Evolutionary conservation across 2,329 filamentous ascomycete genomes (phyloP), one percentile per base, ranked within the genome.

Genomic region (Alternaria sp.): DNA sequence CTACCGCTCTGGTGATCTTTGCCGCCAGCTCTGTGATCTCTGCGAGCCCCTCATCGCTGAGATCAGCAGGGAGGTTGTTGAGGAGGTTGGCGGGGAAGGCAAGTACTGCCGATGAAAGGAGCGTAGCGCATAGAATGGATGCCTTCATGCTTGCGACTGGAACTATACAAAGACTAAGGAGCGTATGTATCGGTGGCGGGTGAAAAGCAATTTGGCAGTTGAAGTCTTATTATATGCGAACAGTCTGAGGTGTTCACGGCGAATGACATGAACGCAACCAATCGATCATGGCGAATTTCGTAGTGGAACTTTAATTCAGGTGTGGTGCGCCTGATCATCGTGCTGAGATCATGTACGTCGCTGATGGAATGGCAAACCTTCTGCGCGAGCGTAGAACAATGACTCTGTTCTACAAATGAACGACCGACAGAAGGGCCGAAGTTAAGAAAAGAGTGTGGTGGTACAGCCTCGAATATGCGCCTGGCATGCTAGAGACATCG

Each of bases 331-430:
- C 41, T 56, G 25, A 21, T 45, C 23, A 28, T 43, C 53, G 41
- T 3, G 26, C 20, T 14, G n/a, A 23, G 23, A 45, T 30, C 8
- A 33, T 51, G 47, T 33, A 33, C 11, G 47, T 15, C n/a, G 41
- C 20, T 18, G 26, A 26, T 25, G 44, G n/a, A 2, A 55, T 26
- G 23, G 53, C 53, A 45, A 45, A 55, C 21, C 25, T 44, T 45
- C 53, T 55, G 37, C 41, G 53, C 41, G 53, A 55, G 53, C 25
- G 53, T 45, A 55, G 37, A 55, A 55, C 21, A 45, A 30, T 8
- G 25, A 55, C 8, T 55, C 23, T 28, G 23, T 45, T 45, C 25
- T 55, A 45, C 5, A 44, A n/a, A 45, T 25, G 25, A 28, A 18
- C 15, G 25, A 23, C 53, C 53, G 53, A 55, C 5, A 45, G 37